Percentiles rank a stretch among this genome's conserved stretches.
Evolutionary conservation across 768 basidiomycete species (phyloP).

Genomic region (Mycena latifolia): DNA sequence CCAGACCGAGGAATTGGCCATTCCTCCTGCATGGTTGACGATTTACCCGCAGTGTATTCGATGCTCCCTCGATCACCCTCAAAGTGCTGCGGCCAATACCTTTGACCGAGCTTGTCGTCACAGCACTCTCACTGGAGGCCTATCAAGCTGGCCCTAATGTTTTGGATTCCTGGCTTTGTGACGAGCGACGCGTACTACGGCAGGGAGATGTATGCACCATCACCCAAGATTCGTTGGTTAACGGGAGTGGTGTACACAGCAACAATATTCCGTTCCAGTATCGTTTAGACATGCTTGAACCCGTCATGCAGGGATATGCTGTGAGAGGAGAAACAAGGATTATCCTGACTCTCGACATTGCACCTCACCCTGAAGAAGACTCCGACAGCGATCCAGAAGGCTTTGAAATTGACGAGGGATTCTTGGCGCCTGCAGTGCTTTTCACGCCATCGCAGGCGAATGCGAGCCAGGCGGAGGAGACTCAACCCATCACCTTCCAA

Average conservation of each 20-base stretch:
- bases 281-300: slow-evolving; percentile 71
- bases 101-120: slow-evolving; percentile 65
- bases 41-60: slow-evolving; percentile 52
- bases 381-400: slow-evolving; percentile 48
- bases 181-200: slow-evolving; percentile 61
- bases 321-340: slow-evolving; percentile 63
- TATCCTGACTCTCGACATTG: slow-evolving; percentile 54
- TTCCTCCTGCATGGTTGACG: slow-evolving; percentile 57
- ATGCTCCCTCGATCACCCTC: slow-evolving; percentile 37
- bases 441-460: slow-evolving; percentile 38
- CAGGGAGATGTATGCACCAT: slow-evolving; percentile 58
- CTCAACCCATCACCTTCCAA: slow-evolving; percentile 32
- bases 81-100: slow-evolving; percentile 45
- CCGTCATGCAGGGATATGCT: slow-evolving; percentile 79
- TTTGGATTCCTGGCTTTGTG: slow-evolving; percentile 60
- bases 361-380: slow-evolving; percentile 31
- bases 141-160: slow-evolving; percentile 54
- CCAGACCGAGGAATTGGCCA: slow-evolving; percentile 49
- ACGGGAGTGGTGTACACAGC: slow-evolving; percentile 29
- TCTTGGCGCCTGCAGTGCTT: slow-evolving; percentile 69
- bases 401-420: slow-evolving; percentile 80
- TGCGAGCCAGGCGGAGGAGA: slow-evolving; percentile 24
- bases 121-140: slow-evolving; percentile 63
- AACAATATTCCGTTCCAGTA: slow-evolving; percentile 50
- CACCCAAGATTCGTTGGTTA: slow-evolving; percentile 32